phyloP scores from a whole-genome alignment of 257 asterid species.

The Solanum etuberosum region DNA sequence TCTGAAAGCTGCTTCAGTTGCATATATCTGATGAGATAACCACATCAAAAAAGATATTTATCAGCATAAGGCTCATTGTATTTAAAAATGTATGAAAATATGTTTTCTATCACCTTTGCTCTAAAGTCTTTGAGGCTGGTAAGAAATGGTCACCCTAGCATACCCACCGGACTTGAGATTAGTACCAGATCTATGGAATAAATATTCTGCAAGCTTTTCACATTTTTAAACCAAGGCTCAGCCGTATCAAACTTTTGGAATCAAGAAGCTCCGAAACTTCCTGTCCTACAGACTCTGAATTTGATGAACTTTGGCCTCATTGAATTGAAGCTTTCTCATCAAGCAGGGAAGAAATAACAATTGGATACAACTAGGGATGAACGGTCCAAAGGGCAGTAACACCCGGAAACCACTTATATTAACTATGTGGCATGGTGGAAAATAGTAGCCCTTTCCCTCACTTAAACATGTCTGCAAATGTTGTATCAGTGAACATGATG shows the following conservation, averaged over 20 bases:
- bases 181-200: conserved; percentile 56
- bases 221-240: conserved; percentile 51
- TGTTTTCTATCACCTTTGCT: conserved; percentile 44
- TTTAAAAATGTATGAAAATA: not conserved
- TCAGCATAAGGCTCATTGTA: not conserved
- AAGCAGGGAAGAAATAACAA: conserved; percentile 7
- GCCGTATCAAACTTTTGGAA: conserved; percentile 42
- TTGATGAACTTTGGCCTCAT: too few species aligned
- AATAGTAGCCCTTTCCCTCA: conserved; percentile 57
- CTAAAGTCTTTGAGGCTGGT: conserved; percentile 47
- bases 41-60: conserved; percentile 4
- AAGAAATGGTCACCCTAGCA: conserved; percentile 76
- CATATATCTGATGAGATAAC: conserved; percentile 45
- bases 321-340: not conserved
- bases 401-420: conserved; percentile 55
- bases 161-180: conserved; percentile 67
- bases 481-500: not conserved
- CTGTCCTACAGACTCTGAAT: conserved; percentile 5
- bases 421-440: conserved; percentile 74
- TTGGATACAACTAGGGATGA: conserved; percentile 46
- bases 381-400: conserved; percentile 75
- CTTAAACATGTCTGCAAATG: conserved; percentile 72
- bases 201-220: conserved; percentile 46
- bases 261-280: conserved; percentile 24
- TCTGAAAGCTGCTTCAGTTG: too few species aligned